Base-by-base conservation (phyloP, 108 stramenopile species). In the Fistulifera pelliculosa region DNA sequence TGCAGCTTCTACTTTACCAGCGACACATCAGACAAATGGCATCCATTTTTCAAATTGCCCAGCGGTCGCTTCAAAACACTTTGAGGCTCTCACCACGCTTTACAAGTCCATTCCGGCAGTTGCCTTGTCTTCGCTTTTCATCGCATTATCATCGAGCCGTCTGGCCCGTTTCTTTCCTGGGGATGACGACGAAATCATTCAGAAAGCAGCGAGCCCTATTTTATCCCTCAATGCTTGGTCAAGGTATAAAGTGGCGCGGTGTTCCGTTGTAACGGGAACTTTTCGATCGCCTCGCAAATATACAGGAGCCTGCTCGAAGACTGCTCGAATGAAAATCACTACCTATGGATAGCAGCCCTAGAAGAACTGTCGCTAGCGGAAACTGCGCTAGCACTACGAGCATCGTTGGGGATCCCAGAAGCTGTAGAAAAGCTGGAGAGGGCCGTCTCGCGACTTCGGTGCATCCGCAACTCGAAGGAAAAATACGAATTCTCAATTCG, bases 291-390 rank as follows among this genome's bases (percentile, higher is more conserved):
- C 11, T 19, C 16, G 7, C 19, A 45, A 21, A 5, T 45, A 8
- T 45, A 8, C 44, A 45, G 44, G 4, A 17, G 44, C 6, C 21
- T 45, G 7, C 44, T 45, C 11, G 21, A 52, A 2, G 23, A 22
- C 16, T 23, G 49, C 38, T 52, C 45, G 1, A 51, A 19, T 13
- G 74, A 79, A 39, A 35, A 65, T 27, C 64, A 39, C 27, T 72
- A 55, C 40, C 15, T 75, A 40, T 79, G 70, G 70, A 7, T 72
- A 2, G 58, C 57, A 4, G 63, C 70, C 1, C 58, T 75, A 11
- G 44, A 62, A 57, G 38, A 68, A 38, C 24, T 79, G 0, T 62
- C 70, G 14, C 19, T 25, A 27, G 70, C 48, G 11, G 78, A 79
- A 53, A 39, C 42, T 3, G 27, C 24, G 16, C 49, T 79, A 0